Evolutionary conservation across 2,329 filamentous ascomycete genomes (phyloP).

Genomic region (Ilyonectria sp.): DNA sequence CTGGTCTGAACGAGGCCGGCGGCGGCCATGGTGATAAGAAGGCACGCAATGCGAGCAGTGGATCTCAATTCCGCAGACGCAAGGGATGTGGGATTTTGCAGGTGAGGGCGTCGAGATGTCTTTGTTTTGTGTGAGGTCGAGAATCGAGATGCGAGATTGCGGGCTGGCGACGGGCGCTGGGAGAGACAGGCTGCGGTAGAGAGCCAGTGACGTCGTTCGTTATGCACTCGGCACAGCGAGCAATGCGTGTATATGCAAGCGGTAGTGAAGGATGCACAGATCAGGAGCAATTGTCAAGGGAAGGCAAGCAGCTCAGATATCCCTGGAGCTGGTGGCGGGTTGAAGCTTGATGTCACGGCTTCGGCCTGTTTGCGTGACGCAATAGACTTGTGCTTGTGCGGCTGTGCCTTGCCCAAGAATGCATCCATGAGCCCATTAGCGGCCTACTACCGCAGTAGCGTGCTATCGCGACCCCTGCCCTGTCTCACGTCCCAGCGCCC

Average conservation of each 20-base stretch:
- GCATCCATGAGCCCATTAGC: conserved; percentile 11
- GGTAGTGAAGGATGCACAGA: conserved; percentile 4
- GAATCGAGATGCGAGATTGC: conserved; percentile 22
- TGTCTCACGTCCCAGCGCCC: neutral
- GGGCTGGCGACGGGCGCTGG: conserved; percentile 10
- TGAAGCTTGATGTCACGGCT: conserved; percentile 37
- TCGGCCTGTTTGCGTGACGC: conserved; percentile 46
- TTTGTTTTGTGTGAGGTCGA: conserved; percentile 14
- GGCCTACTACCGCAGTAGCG: neutral
- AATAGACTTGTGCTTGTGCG: conserved; percentile 30
- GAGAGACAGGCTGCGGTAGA: neutral
- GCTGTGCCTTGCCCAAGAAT: conserved; percentile 9
- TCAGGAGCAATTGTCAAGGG: conserved; percentile 25
- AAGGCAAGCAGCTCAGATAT: conserved; percentile 34
- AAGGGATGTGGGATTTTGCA: conserved; percentile 8
- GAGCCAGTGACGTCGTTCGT: conserved; percentile 11
- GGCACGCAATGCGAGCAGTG: neutral
- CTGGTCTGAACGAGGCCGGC: conserved; percentile 84
- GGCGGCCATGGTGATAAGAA: conserved; percentile 54
- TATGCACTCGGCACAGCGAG: neutral
- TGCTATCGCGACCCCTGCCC: conserved; percentile 10
- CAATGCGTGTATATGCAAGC: neutral
- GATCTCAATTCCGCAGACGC: conserved; percentile 5
- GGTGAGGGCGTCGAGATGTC: conserved; percentile 1
- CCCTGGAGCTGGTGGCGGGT: conserved; percentile 22